Conservation (phyloP, 2,329 filamentous ascomycete genomes). For the Sporothrix sp. region DNA sequence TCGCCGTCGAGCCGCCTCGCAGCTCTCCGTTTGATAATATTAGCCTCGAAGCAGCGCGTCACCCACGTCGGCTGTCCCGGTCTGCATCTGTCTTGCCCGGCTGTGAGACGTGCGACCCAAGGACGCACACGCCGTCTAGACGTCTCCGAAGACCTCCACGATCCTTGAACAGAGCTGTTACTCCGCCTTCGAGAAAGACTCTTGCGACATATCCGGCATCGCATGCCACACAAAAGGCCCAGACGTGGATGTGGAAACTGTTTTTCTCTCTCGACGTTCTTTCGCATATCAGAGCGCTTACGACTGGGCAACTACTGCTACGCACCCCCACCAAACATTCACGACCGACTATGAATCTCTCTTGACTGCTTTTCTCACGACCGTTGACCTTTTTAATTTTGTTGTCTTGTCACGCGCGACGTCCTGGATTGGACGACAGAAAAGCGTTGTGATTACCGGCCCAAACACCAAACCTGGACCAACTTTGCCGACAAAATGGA, state of each 20-base stretch:
- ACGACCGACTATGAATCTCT: constrained; percentile 26
- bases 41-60: constrained; percentile 1
- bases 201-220: too few relatives aligned
- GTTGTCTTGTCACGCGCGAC: constrained; percentile 13
- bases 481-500: constrained; percentile 35
- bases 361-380: constrained; percentile 19
- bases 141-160: constrained; percentile 2
- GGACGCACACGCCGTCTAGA: constrained; percentile 1
- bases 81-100: background rate
- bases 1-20: constrained; percentile 2
- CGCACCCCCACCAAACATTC: background rate
- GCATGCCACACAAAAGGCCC: too few relatives aligned
- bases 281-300: too few relatives aligned
- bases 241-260: too few relatives aligned
- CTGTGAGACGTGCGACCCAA: background rate
- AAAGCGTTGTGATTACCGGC: background rate
- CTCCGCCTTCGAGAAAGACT: constrained; percentile 4
- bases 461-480: background rate
- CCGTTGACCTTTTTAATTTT: background rate
- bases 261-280: too few relatives aligned
- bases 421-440: constrained; percentile 11
- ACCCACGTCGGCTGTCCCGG: background rate
- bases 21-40: constrained; percentile 7
- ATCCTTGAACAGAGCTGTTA: background rate
- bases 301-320: background rate